Conservation (phyloP, 2,329 filamentous ascomycete genomes). For the Thielaviopsis punctulata region DNA sequence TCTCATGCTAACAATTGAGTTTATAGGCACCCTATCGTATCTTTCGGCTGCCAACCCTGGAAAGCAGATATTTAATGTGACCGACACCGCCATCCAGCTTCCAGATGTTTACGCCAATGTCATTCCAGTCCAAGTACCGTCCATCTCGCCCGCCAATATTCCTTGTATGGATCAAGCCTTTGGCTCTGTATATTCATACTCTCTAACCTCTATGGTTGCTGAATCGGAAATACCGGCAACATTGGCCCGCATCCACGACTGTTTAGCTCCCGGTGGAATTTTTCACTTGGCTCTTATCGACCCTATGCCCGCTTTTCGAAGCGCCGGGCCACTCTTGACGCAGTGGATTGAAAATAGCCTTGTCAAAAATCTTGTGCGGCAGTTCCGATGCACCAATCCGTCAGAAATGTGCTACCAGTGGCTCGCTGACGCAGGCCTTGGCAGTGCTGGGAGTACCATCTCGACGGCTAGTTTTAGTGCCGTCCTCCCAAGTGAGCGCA, state of each 20-base stretch:
- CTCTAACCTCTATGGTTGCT: constrained; percentile 38
- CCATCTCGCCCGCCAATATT: constrained; percentile 20
- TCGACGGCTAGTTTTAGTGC: constrained; percentile 34
- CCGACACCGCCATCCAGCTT: constrained; percentile 16
- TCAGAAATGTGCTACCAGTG: constrained; percentile 40
- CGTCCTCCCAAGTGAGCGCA: constrained; percentile 19
- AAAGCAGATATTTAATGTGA: constrained; percentile 29
- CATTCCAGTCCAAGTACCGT: constrained; percentile 23
- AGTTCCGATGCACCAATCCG: constrained; percentile 42
- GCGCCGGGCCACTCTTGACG: constrained; percentile 38
- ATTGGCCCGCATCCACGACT: constrained; percentile 37
- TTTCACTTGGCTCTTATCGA: constrained; percentile 46
- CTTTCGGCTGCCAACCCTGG: constrained; percentile 27
- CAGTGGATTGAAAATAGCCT: constrained; percentile 46
- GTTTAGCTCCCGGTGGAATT: constrained; percentile 35
- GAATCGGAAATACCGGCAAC: constrained; percentile 38
- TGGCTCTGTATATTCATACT: constrained; percentile 33
- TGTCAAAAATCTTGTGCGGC: constrained; percentile 38
- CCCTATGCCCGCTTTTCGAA: constrained; percentile 37
- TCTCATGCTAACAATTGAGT: background rate
- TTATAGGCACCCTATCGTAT: constrained; percentile 30
- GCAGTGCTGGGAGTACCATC: constrained; percentile 28
- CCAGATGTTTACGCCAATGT: constrained; percentile 22
- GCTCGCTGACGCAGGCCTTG: constrained; percentile 37
- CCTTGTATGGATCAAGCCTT: constrained; percentile 28